Evolutionary conservation across 1,284 basidiomycete genomes (phyloP).

Genomic region (Bondarzewia mesenterica): DNA sequence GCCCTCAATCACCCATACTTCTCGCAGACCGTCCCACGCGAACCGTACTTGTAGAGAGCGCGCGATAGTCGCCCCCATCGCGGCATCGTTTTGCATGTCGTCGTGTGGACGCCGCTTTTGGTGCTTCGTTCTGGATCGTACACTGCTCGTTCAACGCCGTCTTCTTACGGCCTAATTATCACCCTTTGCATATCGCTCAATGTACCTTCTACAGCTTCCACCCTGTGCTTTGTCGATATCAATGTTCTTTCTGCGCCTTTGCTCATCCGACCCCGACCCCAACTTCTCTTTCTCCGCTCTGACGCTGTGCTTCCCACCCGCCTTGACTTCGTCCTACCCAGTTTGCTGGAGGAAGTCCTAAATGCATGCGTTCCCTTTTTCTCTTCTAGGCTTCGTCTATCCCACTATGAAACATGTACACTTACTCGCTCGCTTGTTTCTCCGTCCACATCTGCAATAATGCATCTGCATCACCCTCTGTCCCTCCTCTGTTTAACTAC

Average conservation of each 20-base stretch:
- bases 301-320: not conserved
- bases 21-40: slow-evolving; percentile 30
- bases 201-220: not conserved
- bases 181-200: too few relatives aligned
- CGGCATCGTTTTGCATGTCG: too few relatives aligned
- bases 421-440: not conserved
- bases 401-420: not conserved
- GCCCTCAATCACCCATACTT: slow-evolving; percentile 89
- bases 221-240: not conserved
- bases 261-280: not conserved
- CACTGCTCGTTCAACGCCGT: too few relatives aligned
- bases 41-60: too few relatives aligned
- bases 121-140: too few relatives aligned
- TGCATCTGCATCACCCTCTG: not conserved
- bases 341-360: not conserved
- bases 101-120: too few relatives aligned
- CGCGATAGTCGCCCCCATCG: too few relatives aligned
- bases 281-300: not conserved
- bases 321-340: not conserved
- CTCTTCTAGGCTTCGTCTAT: not conserved
- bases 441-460: not conserved
- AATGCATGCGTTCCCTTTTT: not conserved
- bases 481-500: not conserved
- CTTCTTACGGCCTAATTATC: too few relatives aligned
- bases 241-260: too few relatives aligned